Evolutionary conservation across 2,329 filamentous ascomycete genomes (phyloP), one percentile per base, ranked within the genome.

Genomic region (Xylariales sp.): DNA sequence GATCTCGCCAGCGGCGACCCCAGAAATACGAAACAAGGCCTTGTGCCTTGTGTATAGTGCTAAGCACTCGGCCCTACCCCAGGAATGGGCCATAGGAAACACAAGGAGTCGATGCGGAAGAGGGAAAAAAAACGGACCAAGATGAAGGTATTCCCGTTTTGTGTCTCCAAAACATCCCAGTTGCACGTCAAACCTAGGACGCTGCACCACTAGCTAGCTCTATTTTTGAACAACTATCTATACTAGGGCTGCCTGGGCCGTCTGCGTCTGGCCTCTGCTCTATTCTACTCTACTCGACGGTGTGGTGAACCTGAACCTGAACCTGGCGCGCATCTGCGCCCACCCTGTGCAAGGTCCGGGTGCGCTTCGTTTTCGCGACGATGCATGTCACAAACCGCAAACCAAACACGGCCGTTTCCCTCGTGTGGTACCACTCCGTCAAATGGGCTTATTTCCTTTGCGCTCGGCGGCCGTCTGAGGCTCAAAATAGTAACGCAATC

Each of bases 401-500:
- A 56, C 50, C 34, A 54, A 58, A 32, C 53, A 49, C 59, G 43
- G 23, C 60, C 34, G 32, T 59, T 39, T 59, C 12, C 32, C 16
- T 48, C 55, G 63, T 65, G 49, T 50, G 50, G 57, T 46, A 49
- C 36, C 60, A 63, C 62, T 64, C 68, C 64, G 65, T 70, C 71
- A 59, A 72, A 72, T 68, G 60, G 69, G 69, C 52, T 71, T 59
- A 59, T 67, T 63, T 68, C 59, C 68, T 62, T 62, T 52, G 10
- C 48, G 50, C 50, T 34, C 16, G 60, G 9, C 18, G 46, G 49
- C 50, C 61, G 32, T 62, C 52, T 64, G 53, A 45, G 39, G 65
- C 64, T 66, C 57, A 66, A 70, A 71, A 71, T 71, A 71, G 68
- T 53, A 71, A 63, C 69, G 45, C 64, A 67, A 69, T 72, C 70